These are phyloP conservation scores for Starmerella roubikii DNA, from an alignment of 805 yeast genomes.

Conservation along the genomic window DNA sequence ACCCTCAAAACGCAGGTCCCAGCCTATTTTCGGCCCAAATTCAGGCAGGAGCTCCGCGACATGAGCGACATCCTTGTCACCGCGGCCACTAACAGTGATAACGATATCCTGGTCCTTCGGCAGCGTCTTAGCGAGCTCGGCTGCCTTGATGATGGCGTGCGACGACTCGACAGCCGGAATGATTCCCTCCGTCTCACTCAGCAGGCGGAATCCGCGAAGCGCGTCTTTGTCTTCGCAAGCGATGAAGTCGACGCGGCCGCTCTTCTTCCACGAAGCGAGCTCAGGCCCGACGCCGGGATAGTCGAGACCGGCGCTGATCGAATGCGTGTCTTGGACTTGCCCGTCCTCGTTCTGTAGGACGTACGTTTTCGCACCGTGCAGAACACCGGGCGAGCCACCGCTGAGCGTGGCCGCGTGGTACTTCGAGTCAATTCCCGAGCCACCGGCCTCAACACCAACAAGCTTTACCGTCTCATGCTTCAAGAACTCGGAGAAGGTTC, in stretches of 20 bases:
- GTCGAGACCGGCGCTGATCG: slow-evolving; percentile 96
- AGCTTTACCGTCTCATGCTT: slow-evolving; percentile 62
- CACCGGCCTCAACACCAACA: slow-evolving; percentile 97
- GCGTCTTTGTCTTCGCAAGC: slow-evolving; percentile 97
- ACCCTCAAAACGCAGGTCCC: slow-evolving; percentile 74
- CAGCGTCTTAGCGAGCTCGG: slow-evolving; percentile 76
- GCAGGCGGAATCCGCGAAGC: slow-evolving; percentile 70
- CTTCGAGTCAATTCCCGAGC: slow-evolving; percentile 85
- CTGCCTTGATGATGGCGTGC: slow-evolving; percentile 88
- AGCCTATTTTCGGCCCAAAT: slow-evolving; percentile 80
- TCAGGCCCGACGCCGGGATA: slow-evolving; percentile 99
- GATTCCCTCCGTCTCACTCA: slow-evolving; percentile 92
- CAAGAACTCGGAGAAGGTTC: slow-evolving; percentile 90
- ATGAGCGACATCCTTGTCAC: slow-evolving; percentile 96
- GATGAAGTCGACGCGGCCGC: slow-evolving; percentile 79
- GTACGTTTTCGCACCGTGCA: slow-evolving; percentile 94
- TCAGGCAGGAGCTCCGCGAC: slow-evolving; percentile 89
- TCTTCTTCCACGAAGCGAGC: slow-evolving; percentile 84
- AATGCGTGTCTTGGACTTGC: slow-evolving; percentile 94
- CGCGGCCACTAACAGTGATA: slow-evolving; percentile 92
- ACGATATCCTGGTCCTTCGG: slow-evolving; percentile 65
- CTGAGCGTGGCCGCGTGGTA: slow-evolving; percentile 88
- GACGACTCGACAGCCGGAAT: slow-evolving; percentile 97
- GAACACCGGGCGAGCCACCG: slow-evolving; percentile 93
- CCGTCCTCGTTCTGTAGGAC: slow-evolving; percentile 87